Evolutionary conservation across 2,329 filamentous ascomycete genomes (phyloP).

Genomic region (Didymella segeticola): DNA sequence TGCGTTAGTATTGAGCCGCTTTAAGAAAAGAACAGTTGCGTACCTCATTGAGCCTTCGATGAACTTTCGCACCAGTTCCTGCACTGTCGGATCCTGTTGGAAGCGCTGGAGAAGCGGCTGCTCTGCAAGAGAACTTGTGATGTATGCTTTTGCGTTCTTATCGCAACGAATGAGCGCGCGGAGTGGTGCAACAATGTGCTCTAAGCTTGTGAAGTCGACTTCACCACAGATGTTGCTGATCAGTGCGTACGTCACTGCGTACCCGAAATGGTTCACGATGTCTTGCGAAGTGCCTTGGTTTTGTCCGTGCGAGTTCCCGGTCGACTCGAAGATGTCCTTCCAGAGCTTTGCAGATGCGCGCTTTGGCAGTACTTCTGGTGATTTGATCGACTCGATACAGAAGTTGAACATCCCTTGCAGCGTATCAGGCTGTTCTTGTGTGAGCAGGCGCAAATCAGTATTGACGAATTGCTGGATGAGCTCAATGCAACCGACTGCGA

Average conservation of each 20-base stretch:
- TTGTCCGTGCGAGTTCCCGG: slow-evolving; percentile 34
- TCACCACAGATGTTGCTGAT: slow-evolving; percentile 46
- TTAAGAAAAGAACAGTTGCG: background rate
- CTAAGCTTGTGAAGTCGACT: slow-evolving; percentile 44
- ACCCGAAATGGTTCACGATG: slow-evolving; percentile 45
- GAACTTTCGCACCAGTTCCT: slow-evolving; percentile 44
- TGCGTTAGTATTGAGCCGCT: slow-evolving; percentile 27
- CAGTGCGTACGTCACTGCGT: slow-evolving; percentile 38
- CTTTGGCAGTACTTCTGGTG: slow-evolving; percentile 77
- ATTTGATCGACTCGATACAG: slow-evolving; percentile 71
- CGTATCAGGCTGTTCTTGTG: slow-evolving; percentile 63
- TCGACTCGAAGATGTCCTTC: slow-evolving; percentile 52
- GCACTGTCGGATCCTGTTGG: slow-evolving; percentile 37
- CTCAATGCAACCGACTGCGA: slow-evolving; percentile 76
- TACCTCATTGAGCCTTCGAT: slow-evolving; percentile 45
- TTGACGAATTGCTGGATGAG: slow-evolving; percentile 70
- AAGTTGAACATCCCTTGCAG: slow-evolving; percentile 75
- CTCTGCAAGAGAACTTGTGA: slow-evolving; percentile 39
- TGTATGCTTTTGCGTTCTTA: slow-evolving; percentile 40
- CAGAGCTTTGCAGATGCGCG: slow-evolving; percentile 76
- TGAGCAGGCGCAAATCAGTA: slow-evolving; percentile 67
- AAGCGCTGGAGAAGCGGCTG: slow-evolving; percentile 39
- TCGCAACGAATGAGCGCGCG: slow-evolving; percentile 43
- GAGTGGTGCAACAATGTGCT: slow-evolving; percentile 41
- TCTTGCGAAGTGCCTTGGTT: slow-evolving; percentile 42